Percentiles rank a stretch among this genome's conserved stretches.
phyloP scores from a whole-genome alignment of 441 rosid genomes.

The Rhodomyrtus psidioides region DNA sequence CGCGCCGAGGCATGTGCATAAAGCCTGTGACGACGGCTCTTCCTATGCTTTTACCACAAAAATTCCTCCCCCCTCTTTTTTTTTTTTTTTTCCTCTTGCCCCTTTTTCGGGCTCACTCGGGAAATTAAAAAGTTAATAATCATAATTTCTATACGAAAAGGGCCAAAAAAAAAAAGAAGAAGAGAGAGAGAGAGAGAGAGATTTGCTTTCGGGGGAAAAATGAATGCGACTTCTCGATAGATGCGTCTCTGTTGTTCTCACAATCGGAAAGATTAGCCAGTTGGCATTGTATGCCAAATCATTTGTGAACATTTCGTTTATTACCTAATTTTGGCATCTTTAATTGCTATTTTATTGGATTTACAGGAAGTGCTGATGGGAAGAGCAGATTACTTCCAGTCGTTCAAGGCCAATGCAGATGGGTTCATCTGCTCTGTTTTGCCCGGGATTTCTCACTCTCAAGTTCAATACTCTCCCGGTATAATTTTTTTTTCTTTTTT shows the following conservation, averaged over 20 bases:
- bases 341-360: no score
- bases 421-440: slow-evolving; percentile 79
- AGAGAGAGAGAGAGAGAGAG: neutral
- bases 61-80: neutral
- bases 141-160: neutral
- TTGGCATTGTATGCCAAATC: neutral
- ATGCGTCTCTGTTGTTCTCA: neutral
- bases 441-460: slow-evolving; percentile 86
- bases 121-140: neutral
- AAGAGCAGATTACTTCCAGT: slow-evolving; percentile 68
- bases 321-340: no score
- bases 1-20: slow-evolving; percentile 44
- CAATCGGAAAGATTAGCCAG: neutral
- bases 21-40: slow-evolving; percentile 27
- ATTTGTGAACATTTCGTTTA: no score
- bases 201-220: slow-evolving; percentile 4
- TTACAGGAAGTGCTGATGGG: slow-evolving; percentile 93
- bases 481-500: neutral
- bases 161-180: no score
- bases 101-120: neutral
- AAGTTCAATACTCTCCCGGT: slow-evolving; percentile 97
- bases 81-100: neutral
- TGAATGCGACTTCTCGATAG: slow-evolving; percentile 4
- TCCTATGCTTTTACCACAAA: slow-evolving; percentile 12
- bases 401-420: slow-evolving; percentile 87